Evolutionary conservation across 192 early-diverging fungal species (phyloP).

Genomic region (Mortierella antarctica): DNA sequence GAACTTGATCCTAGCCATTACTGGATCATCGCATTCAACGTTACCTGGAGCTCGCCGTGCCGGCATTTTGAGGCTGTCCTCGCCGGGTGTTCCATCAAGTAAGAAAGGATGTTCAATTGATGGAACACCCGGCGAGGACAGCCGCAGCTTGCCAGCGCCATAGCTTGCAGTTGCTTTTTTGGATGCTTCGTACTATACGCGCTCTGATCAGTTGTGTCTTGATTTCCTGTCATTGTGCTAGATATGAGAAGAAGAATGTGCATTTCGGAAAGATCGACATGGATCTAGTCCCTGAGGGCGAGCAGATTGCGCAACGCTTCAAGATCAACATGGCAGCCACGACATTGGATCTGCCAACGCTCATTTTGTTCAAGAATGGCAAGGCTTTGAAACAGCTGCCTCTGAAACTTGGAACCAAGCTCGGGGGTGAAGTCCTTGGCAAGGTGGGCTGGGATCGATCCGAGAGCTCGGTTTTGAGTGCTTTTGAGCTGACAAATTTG

Average conservation of each 20-base stretch:
- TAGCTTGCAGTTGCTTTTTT: not conserved
- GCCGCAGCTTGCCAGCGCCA: too few relatives aligned
- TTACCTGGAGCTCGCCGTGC: constrained; percentile 63
- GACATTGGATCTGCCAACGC: constrained; percentile 63
- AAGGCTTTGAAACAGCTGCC: constrained; percentile 58
- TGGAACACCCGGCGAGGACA: not conserved
- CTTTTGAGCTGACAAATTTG: constrained; percentile 43
- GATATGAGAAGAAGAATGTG: constrained; percentile 41
- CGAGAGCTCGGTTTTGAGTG: constrained; percentile 27
- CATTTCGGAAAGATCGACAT: constrained; percentile 65
- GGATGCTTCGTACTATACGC: constrained; percentile 6
- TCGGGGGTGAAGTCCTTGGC: constrained; percentile 41
- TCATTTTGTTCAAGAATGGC: constrained; percentile 64
- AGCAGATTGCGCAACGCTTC: constrained; percentile 56
- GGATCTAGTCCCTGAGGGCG: constrained; percentile 54
- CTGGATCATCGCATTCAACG: constrained; percentile 65
- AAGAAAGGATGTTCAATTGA: constrained; percentile 12
- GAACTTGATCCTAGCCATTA: constrained; percentile 50
- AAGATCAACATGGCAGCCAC: constrained; percentile 60
- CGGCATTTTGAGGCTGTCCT: constrained; percentile 63
- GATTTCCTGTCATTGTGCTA: constrained; percentile 2
- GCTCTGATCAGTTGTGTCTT: not conserved
- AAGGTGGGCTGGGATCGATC: constrained; percentile 54
- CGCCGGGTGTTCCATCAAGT: constrained; percentile 60
- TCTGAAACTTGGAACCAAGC: constrained; percentile 44